Base-by-base conservation (phyloP, 2,329 filamentous ascomycete genomes). In the Botryotinia narcissicola region DNA sequence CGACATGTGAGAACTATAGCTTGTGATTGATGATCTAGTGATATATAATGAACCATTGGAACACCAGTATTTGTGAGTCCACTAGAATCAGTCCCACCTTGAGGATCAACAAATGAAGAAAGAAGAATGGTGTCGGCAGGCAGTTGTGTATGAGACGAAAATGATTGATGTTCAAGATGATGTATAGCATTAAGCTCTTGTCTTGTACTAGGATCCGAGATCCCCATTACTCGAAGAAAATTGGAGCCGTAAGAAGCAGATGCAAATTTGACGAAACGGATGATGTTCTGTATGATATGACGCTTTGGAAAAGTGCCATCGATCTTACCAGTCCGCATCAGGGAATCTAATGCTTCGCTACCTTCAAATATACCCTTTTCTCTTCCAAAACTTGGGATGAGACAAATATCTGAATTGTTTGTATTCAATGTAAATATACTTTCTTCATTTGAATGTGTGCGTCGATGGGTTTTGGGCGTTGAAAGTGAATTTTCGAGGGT, bases 191-290 rank as follows among this genome's bases (percentile, higher is more conserved):
- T 75, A 40, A 80, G 78, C 1, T 85, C 86, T 70, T 76, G 78
- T n/a, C 60, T 59, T 25, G 35, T 37, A 14, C 29, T 86, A 83
- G 80, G 86, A 81, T 63, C 87, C 81, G 75, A 87, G 86, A 92
- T 90, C 2, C 89, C 89, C 83, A 91, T 85, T 35, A 91, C 84
- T 72, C 87, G 87, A 66, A 92, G 83, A 74, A 92, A 91, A 63
- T 86, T 86, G 0, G 88, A 88, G 0, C 90, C 90, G 73, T 92
- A 92, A 0, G 89, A 88, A 0, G 90, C 90, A 2, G 90, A 91
- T 1, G 90, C 89, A 77, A 90, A 92, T 4, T 88, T 86, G 83
- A 91, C 90, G 75, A 91, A 92, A 51, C 90, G 84, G 4, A 87
- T 87, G 37, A 91, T 88, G 77, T 91, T 92, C 46, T 86, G 84